Evolutionary conservation across 805 yeast genomes (phyloP).

Genomic region (Pichia thaimueangensis): DNA sequence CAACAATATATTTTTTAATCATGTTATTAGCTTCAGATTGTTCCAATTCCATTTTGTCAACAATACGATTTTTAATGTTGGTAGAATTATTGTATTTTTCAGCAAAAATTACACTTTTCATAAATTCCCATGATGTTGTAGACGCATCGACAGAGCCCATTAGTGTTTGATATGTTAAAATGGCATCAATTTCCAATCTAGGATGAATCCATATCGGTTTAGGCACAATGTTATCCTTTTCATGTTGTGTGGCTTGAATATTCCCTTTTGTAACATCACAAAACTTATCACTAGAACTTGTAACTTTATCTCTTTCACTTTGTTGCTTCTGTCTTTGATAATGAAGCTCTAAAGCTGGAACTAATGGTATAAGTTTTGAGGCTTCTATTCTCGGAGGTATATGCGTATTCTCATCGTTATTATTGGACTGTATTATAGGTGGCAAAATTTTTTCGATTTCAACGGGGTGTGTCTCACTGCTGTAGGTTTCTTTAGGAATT

Average conservation of each 20-base stretch:
- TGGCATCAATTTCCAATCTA: constrained; percentile 26
- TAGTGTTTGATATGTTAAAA: constrained; percentile 25
- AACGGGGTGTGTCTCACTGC: too few relatives aligned
- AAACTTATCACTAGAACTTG: background rate
- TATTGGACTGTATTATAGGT: background rate
- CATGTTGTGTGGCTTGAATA: background rate
- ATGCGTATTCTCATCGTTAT: background rate
- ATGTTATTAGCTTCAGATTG: background rate
- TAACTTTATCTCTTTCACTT: background rate
- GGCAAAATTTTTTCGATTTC: background rate
- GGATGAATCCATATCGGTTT: constrained; percentile 32
- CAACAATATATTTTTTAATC: constrained; percentile 10
- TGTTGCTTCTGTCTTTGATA: constrained; percentile 7
- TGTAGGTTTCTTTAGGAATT: too few relatives aligned
- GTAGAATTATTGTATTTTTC: constrained; percentile 18
- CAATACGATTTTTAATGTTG: constrained; percentile 16
- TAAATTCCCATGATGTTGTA: constrained; percentile 16
- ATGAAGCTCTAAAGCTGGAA: constrained; percentile 8
- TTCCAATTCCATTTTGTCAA: constrained; percentile 18
- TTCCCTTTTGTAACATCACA: background rate
- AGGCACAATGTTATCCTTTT: constrained; percentile 18
- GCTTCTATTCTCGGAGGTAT: too few relatives aligned
- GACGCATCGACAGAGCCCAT: constrained; percentile 21
- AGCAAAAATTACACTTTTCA: constrained; percentile 25
- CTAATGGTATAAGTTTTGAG: constrained; percentile 5